These are phyloP conservation scores for Rutstroemia sp. DNA, from an alignment of 2,329 filamentous ascomycete species.

Conservation along the genomic window DNA sequence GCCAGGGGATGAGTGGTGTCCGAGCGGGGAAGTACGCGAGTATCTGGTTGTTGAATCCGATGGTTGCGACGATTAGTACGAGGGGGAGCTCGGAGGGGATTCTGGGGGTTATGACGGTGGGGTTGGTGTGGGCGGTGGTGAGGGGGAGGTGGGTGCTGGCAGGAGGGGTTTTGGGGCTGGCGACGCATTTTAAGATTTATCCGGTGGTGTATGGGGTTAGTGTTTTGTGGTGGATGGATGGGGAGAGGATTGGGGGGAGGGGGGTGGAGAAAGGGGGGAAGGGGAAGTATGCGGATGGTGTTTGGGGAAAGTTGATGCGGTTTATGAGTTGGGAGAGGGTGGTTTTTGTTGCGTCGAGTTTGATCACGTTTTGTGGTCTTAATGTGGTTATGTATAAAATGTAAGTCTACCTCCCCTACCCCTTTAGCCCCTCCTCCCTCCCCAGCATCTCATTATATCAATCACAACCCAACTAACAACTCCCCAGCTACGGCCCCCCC, in stretches of 20 bases:
- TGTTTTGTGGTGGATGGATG: constrained; percentile 74
- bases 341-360: constrained; percentile 52
- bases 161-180: constrained; percentile 69
- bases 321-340: constrained; percentile 5
- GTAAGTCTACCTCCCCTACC: constrained; percentile 37
- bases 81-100: constrained; percentile 89
- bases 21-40: constrained; percentile 68
- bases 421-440: not conserved
- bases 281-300: not conserved
- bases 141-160: constrained; percentile 55
- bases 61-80: constrained; percentile 96
- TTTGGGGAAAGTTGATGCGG: constrained; percentile 12
- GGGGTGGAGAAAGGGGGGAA: not conserved
- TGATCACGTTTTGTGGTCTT: constrained; percentile 64
- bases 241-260: constrained; percentile 33
- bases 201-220: constrained; percentile 89
- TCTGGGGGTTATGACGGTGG: constrained; percentile 76
- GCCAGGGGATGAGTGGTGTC: constrained; percentile 31
- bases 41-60: constrained; percentile 93
- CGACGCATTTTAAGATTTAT: constrained; percentile 98
- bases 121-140: constrained; percentile 74
- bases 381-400: constrained; percentile 73
- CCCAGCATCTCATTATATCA: not conserved
- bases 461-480: not conserved
- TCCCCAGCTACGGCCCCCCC: constrained; percentile 60